phyloP scores from a whole-genome alignment of 768 basidiomycete species.

The Tricholoma sp. region DNA sequence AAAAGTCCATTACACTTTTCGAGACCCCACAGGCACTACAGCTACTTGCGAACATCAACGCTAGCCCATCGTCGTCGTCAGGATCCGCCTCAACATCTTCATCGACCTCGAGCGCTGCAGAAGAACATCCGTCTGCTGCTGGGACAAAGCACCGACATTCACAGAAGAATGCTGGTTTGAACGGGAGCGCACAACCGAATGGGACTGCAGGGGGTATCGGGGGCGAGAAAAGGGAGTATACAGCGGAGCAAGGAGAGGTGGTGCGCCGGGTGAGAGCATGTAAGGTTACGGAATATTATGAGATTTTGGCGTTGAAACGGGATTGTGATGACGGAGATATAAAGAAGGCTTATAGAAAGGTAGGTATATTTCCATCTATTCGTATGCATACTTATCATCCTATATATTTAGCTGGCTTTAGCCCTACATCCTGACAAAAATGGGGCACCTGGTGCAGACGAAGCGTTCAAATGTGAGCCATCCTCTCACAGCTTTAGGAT shows the following conservation, averaged over 20 bases:
- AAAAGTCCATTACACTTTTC: conserved; percentile 83
- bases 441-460: conserved; percentile 96
- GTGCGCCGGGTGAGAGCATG: conserved; percentile 85
- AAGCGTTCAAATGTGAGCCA: conserved; percentile 86
- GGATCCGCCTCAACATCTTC: conserved; percentile 36
- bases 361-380: conserved; percentile 24
- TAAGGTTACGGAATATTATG: conserved; percentile 89
- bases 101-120: conserved; percentile 37
- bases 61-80: conserved; percentile 43
- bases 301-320: conserved; percentile 75
- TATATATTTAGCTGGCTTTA: conserved; percentile 62
- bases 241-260: conserved; percentile 72
- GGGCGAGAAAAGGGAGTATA: conserved; percentile 80
- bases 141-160: conserved; percentile 62
- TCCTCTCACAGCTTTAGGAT: conserved; percentile 21
- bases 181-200: conserved; percentile 9
- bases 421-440: conserved; percentile 92
- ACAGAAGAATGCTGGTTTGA: conserved; percentile 16
- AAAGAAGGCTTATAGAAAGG: conserved; percentile 97
- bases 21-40: conserved; percentile 69
- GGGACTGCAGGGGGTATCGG: conserved; percentile 57
- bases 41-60: conserved; percentile 63
- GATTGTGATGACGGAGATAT: conserved; percentile 82
- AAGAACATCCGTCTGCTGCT: conserved; percentile 71
- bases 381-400: conserved; percentile 1